Base-by-base conservation (phyloP, 129 eudicot genomes). In the Apium graveolens region DNA sequence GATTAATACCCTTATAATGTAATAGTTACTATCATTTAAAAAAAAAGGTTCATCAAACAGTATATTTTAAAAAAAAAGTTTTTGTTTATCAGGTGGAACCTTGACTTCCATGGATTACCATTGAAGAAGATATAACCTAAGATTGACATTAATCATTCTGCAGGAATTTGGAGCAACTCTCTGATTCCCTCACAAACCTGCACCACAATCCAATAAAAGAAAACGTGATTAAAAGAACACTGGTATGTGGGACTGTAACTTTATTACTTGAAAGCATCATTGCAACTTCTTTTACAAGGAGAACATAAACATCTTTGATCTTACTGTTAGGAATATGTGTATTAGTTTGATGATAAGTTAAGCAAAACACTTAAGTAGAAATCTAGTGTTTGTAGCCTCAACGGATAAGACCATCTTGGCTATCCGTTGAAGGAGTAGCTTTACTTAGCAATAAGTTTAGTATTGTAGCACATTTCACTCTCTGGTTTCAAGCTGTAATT, bases 181-280 rank as follows among this genome's bases (percentile, higher is more conserved):
- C 90, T 85, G 55, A 93, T 91, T 66, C 95, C 97, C 83, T 86
- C 97, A 41, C 90, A 87, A 38, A 91, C 97, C 98, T 93, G 84
- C 78, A 82, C 21, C 29, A 1, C 38, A 43, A 5, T 55, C 29
- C 78, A 41, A 42, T 42, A 69, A 77, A 71, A 35, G 37, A 29
- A 26, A 73, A 42, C 3, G 77, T 34, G 31, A 57, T 31, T 62
- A 63, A 55, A 24, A 31, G 37, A 27, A 37, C 16, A 4, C 70
- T 63, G 70, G 35, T 63, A 63, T 1, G 13, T n/a, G 31, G 66
- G 31, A 57, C 29, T 42, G 45, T 42, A 42, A 42, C 45, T 42
- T 42, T 42, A 7, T 0, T 1, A 27, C 20, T 65, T 65, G 6
- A 65, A 49, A 60, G 34, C 37, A 65, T 29, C 38, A 29, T 65